Percentiles rank a stretch among this genome's conserved stretches.
phyloP scores from a whole-genome alignment of 2,329 filamentous ascomycete genomes.

The Penicillium sclerotigenum region DNA sequence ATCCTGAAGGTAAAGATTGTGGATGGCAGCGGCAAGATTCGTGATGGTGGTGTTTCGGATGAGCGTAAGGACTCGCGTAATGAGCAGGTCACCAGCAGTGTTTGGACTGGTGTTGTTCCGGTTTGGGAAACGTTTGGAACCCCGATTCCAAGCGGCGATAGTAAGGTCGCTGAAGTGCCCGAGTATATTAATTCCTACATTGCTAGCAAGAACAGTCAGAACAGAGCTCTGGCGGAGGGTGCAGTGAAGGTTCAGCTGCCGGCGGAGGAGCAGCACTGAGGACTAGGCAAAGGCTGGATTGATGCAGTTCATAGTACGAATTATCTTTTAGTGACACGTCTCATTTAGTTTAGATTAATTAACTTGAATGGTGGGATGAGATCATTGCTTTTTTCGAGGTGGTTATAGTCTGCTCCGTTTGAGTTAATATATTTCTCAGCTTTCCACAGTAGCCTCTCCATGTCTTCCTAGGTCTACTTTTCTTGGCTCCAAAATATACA shows the following conservation, averaged over 20 bases:
- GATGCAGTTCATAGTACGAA: neutral
- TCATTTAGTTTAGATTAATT: too few relatives aligned
- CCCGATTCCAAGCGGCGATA: constrained; percentile 60
- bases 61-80: constrained; percentile 54
- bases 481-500: neutral
- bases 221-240: constrained; percentile 41
- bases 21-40: constrained; percentile 72
- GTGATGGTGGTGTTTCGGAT: constrained; percentile 63
- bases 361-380: neutral
- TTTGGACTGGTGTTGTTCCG: constrained; percentile 63
- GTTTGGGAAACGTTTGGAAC: constrained; percentile 62
- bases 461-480: too few relatives aligned
- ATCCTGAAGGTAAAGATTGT: constrained; percentile 67
- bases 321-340: neutral
- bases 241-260: constrained; percentile 31
- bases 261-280: constrained; percentile 31
- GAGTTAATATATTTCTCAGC: too few relatives aligned
- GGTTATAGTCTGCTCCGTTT: too few relatives aligned
- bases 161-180: constrained; percentile 58
- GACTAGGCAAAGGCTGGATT: neutral
- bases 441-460: too few relatives aligned
- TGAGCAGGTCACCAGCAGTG: constrained; percentile 46
- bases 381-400: too few relatives aligned
- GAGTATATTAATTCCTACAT: constrained; percentile 58
- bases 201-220: constrained; percentile 47